Evolutionary conservation across 2,329 filamentous ascomycete genomes (phyloP), one percentile per base, ranked within the genome.

Genomic region (Ophiostoma populinum): DNA sequence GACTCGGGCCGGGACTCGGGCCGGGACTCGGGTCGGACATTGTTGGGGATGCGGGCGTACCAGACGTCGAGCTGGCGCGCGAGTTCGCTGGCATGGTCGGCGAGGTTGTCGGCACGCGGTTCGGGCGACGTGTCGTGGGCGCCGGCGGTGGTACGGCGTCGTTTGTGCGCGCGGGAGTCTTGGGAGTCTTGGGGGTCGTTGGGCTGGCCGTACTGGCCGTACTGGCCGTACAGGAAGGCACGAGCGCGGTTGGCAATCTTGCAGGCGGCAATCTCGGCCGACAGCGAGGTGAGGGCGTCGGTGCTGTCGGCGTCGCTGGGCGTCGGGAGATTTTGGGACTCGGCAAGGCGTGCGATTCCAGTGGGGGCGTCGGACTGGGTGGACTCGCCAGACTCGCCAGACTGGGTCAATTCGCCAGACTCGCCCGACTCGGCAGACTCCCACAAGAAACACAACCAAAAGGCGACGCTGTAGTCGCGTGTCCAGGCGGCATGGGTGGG

Each of bases 361-460:
- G 51, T n/a, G n/a, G n/a, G n/a, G n/a, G n/a, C n/a, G n/a, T n/a
- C n/a, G n/a, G n/a, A n/a, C n/a, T n/a, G n/a, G n/a, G n/a, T n/a
- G n/a, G n/a, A n/a, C n/a, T n/a, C n/a, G n/a, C n/a, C n/a, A n/a
- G n/a, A n/a, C n/a, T n/a, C n/a, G n/a, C n/a, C n/a, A n/a, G n/a
- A n/a, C n/a, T n/a, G n/a, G n/a, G n/a, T n/a, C n/a, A n/a, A n/a
- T n/a, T n/a, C n/a, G n/a, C n/a, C n/a, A n/a, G n/a, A n/a, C n/a
- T n/a, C n/a, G n/a, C n/a, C n/a, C n/a, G n/a, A n/a, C n/a, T n/a
- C n/a, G n/a, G n/a, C n/a, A n/a, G n/a, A n/a, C 54, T 83, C 78
- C 21, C 80, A 59, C 45, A 80, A 75, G 38, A 81, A 59, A 48
- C 73, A 79, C 20, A 75, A 75, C 77, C 77, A 82, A 43, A 76